Evolutionary conservation across 192 early-diverging fungal genomes (phyloP), one percentile per base, ranked within the genome.

Genomic region (Coemansia brasiliensis): DNA sequence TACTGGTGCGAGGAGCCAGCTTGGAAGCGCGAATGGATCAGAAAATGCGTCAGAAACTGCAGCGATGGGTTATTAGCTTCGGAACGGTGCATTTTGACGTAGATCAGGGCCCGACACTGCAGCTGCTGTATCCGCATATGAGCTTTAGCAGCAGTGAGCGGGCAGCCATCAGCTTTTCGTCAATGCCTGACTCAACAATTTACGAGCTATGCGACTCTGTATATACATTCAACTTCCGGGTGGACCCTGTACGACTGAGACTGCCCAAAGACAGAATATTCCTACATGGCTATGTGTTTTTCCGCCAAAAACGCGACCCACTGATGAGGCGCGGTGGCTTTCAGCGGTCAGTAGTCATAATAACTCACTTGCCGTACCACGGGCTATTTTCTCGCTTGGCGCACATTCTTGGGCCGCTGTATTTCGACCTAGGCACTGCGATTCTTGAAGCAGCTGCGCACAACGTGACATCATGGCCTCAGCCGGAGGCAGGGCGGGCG

Each of bases 221-320:
- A 27, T 88, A 83, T 74, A 89, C 84, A 45, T 88, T 89, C 61
- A 82, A 88, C 45, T 80, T 87, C 41, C 84, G 87, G 52, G 84
- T 86, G 5, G 83, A 77, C 39, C 64, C 83, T 10, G 56, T 71
- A 39, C 73, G 73, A 9, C 79, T 74, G 15, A 59, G 72, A 20
- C 59, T 74, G 57, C 55, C 73, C 43, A 75, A 69, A 56, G 74
- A 72, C 50, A 56, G 38, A 26, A 50, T 78, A 18, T 78, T 78
- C 17, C 61, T 78, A 39, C 66, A 98, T 72, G 93, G 92, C 25
- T 93, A 96, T 80, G 94, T 94, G 10, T 95, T 94, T 63, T 98
- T 98, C 63, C 82, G 94, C 21, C 94, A 98, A 68, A 87, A 93
- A 69, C 84, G 87, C 67, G 94, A 98, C 69, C 75, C 85, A 11